These are phyloP conservation scores for Porcisia hertigi DNA, from an alignment of 208 protist species.

Conservation along the genomic window DNA sequence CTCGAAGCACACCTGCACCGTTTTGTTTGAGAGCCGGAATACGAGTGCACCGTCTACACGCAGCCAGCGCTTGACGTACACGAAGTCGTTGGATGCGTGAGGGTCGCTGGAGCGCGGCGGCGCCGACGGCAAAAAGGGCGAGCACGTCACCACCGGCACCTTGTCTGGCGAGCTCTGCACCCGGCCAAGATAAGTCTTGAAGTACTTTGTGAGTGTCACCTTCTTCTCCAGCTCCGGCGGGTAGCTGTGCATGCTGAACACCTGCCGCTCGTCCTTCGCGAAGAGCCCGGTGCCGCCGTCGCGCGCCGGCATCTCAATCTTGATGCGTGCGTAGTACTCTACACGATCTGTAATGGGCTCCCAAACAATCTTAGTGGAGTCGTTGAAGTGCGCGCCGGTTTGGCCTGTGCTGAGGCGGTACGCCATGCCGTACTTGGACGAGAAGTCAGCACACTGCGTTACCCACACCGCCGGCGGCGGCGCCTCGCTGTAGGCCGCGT, in stretches of 20 bases:
- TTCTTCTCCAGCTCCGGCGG: slow-evolving; percentile 95
- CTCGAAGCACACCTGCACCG: slow-evolving; percentile 95
- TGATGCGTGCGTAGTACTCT: slow-evolving; percentile 80
- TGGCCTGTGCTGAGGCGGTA: slow-evolving; percentile 95
- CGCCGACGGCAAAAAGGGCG: slow-evolving; percentile 34
- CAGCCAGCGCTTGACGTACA: slow-evolving; percentile 97
- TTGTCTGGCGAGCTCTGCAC: slow-evolving; percentile 40
- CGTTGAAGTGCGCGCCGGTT: slow-evolving; percentile 98
- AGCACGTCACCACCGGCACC: slow-evolving; percentile 69
- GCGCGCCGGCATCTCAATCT: slow-evolving; percentile 50
- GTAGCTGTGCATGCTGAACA: slow-evolving; percentile 69
- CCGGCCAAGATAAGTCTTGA: slow-evolving; percentile 85
- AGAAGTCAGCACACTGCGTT: slow-evolving; percentile 94
- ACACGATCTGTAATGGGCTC: slow-evolving; percentile 65
- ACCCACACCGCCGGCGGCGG: slow-evolving; percentile 84
- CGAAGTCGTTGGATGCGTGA: slow-evolving; percentile 68
- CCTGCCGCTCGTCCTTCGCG: slow-evolving; percentile 74
- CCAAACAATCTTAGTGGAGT: slow-evolving; percentile 96
- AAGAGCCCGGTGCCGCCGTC: slow-evolving; percentile 38
- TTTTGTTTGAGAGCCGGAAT: slow-evolving; percentile 95
- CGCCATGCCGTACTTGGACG: slow-evolving; percentile 97
- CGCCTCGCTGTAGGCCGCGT: slow-evolving; percentile 16
- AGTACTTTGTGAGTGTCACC: slow-evolving; percentile 96
- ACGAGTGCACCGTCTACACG: slow-evolving; percentile 92
- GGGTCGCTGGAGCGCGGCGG: slow-evolving; percentile 47